phyloP scores from a whole-genome alignment of 2,329 filamentous ascomycete species.

The Plenodomus tracheiphilus region DNA sequence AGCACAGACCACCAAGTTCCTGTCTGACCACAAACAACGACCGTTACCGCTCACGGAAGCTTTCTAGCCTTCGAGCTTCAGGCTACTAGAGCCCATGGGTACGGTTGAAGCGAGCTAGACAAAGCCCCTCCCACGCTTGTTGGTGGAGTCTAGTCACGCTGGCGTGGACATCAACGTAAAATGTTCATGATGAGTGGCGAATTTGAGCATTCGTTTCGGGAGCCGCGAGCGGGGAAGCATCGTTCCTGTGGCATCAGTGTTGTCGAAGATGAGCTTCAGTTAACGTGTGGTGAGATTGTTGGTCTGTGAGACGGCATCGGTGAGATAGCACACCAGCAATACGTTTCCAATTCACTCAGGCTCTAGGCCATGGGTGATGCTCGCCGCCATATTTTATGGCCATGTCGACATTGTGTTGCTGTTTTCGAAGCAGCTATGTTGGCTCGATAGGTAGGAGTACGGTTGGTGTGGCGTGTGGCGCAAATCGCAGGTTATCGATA shows the following conservation, averaged over 20 bases:
- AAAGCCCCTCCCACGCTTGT: not conserved
- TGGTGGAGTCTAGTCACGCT: not conserved
- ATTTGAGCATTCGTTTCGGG: not conserved
- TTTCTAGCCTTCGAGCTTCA: not conserved
- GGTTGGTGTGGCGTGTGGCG: not conserved
- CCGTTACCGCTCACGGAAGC: not conserved
- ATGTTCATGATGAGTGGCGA: not conserved
- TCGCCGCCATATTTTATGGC: not conserved
- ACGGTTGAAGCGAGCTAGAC: not conserved
- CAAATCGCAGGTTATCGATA: constrained; percentile 13
- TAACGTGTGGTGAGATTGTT: not conserved
- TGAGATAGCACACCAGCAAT: not conserved
- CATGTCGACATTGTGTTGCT: not conserved
- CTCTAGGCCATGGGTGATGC: not conserved
- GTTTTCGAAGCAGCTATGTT: not conserved
- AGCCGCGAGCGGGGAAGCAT: not conserved
- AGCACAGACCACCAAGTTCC: not conserved
- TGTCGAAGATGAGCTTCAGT: not conserved
- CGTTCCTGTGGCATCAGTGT: not conserved
- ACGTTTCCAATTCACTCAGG: not conserved
- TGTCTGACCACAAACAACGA: not conserved
- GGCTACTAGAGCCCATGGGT: not conserved
- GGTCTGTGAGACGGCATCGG: not conserved
- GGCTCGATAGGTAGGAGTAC: not conserved
- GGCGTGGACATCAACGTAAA: not conserved